Percentiles rank a stretch among this genome's conserved stretches.
Evolutionary conservation across 2,329 filamentous ascomycete genomes (phyloP).

Genomic region (Piedraia hortae): DNA sequence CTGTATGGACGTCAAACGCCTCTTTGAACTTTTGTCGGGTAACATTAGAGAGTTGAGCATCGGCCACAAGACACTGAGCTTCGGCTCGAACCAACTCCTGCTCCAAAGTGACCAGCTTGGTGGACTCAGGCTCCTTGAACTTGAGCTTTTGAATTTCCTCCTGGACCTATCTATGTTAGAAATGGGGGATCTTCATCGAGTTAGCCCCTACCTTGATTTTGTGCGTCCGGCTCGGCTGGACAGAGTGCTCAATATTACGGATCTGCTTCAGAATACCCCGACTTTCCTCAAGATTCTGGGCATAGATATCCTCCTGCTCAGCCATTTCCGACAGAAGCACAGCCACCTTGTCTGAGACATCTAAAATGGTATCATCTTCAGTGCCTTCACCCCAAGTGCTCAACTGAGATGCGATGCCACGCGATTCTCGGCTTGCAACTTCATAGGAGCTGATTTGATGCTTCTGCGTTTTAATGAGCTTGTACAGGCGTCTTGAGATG

Average conservation of each 20-base stretch:
- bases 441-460: slow-evolving; percentile 65
- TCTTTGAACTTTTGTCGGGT: slow-evolving; percentile 92
- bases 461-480: slow-evolving; percentile 87
- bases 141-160: slow-evolving; percentile 86
- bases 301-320: slow-evolving; percentile 74
- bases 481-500: slow-evolving; percentile 65
- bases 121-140: slow-evolving; percentile 67
- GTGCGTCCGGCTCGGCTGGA: slow-evolving; percentile 71
- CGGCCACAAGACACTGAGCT: slow-evolving; percentile 83
- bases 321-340: slow-evolving; percentile 79
- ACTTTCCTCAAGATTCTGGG: slow-evolving; percentile 65
- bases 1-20: slow-evolving; percentile 67
- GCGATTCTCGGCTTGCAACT: slow-evolving; percentile 55
- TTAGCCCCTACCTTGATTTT: slow-evolving; percentile 35
- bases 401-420: slow-evolving; percentile 65
- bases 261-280: slow-evolving; percentile 66
- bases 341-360: slow-evolving; percentile 85
- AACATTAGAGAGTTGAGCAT: slow-evolving; percentile 86
- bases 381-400: slow-evolving; percentile 93
- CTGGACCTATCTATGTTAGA: slow-evolving; percentile 26
- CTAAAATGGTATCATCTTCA: slow-evolving; percentile 58
- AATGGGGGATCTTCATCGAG: background rate
- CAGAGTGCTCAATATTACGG: slow-evolving; percentile 80
- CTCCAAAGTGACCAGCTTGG: slow-evolving; percentile 59
- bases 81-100: slow-evolving; percentile 91